These are phyloP conservation scores for Podaxis rugospora DNA, from an alignment of 768 basidiomycete genomes.

Conservation along the genomic window DNA sequence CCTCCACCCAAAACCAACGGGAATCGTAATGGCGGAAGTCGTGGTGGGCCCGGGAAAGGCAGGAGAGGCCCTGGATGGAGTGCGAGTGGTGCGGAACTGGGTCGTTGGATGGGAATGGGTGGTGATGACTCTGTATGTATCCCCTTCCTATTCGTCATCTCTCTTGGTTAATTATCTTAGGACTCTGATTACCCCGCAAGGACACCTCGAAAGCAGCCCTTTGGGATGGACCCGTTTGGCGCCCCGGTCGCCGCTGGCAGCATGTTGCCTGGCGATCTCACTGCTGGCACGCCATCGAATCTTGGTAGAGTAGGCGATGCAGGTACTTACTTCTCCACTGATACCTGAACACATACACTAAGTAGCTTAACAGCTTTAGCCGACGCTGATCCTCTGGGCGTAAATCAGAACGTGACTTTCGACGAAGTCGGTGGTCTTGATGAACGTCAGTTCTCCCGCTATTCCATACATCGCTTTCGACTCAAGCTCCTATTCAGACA, in stretches of 20 bases:
- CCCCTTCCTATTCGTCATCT: neutral
- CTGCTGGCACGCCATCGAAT: slow-evolving; percentile 78
- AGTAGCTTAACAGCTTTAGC: slow-evolving; percentile 58
- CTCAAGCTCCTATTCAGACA: slow-evolving; percentile 50
- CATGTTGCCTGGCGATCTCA: slow-evolving; percentile 60
- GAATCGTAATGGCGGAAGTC: slow-evolving; percentile 28
- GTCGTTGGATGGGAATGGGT: slow-evolving; percentile 71
- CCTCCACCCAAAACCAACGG: slow-evolving; percentile 36
- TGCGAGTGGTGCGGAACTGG: slow-evolving; percentile 71
- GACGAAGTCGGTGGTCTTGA: slow-evolving; percentile 96
- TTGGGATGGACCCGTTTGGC: slow-evolving; percentile 50
- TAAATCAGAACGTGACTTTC: slow-evolving; percentile 91
- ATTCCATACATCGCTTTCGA: neutral
- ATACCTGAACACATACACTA: slow-evolving; percentile 16
- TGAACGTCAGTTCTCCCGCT: slow-evolving; percentile 57
- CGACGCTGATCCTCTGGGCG: slow-evolving; percentile 93
- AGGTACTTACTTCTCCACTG: slow-evolving; percentile 34
- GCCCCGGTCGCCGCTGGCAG: slow-evolving; percentile 48
- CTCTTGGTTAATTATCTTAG: slow-evolving; percentile 24
- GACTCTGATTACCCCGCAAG: slow-evolving; percentile 70
- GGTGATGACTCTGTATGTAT: slow-evolving; percentile 63
- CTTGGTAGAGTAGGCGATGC: slow-evolving; percentile 81
- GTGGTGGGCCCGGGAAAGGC: slow-evolving; percentile 27
- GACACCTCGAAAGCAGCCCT: slow-evolving; percentile 61
- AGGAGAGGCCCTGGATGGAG: slow-evolving; percentile 67